Percentiles rank a stretch among this genome's conserved stretches.
phyloP scores from a whole-genome alignment of 495 filamentous ascomycete species.

The Xylaria venustula region DNA sequence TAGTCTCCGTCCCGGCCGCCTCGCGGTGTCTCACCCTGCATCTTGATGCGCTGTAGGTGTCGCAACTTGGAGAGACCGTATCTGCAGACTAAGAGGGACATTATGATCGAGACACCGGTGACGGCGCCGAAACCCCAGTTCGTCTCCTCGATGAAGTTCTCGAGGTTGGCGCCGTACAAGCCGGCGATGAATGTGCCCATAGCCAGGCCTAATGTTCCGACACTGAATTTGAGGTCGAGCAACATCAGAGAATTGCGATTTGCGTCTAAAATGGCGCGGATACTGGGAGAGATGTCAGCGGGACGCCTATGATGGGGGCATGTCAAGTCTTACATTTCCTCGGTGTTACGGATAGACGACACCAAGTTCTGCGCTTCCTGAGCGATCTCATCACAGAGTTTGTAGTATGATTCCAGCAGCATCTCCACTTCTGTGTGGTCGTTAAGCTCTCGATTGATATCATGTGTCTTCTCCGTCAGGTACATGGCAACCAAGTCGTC shows the following conservation, averaged over 20 bases:
- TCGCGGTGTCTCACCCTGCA: constrained; percentile 54
- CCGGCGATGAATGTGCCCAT: constrained; percentile 92
- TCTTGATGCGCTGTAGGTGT: constrained; percentile 85
- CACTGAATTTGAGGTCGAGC: constrained; percentile 92
- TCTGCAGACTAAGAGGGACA: constrained; percentile 71
- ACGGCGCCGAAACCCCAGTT: constrained; percentile 81
- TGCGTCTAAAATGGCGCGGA: constrained; percentile 94
- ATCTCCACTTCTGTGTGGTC: constrained; percentile 97
- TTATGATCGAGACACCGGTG: constrained; percentile 64
- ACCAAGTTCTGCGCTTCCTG: constrained; percentile 90
- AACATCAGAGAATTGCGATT: constrained; percentile 99
- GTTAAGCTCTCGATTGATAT: constrained; percentile 71
- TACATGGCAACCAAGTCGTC: constrained; percentile 97
- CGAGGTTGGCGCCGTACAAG: constrained; percentile 99
- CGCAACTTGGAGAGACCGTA: constrained; percentile 81
- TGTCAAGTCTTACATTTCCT: constrained; percentile 77
- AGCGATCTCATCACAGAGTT: constrained; percentile 96
- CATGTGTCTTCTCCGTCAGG: constrained; percentile 76
- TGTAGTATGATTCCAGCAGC: constrained; percentile 94
- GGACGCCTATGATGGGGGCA: background rate
- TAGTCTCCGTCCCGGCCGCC: constrained; percentile 27
- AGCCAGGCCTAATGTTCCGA: constrained; percentile 87
- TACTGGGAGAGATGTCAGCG: constrained; percentile 46
- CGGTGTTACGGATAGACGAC: constrained; percentile 94
- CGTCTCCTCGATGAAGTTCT: constrained; percentile 98